Evolutionary conservation across 176 grass and related monocot species (phyloP), one percentile per base, ranked within the genome.

Genomic region (Cenchrus americanus): DNA sequence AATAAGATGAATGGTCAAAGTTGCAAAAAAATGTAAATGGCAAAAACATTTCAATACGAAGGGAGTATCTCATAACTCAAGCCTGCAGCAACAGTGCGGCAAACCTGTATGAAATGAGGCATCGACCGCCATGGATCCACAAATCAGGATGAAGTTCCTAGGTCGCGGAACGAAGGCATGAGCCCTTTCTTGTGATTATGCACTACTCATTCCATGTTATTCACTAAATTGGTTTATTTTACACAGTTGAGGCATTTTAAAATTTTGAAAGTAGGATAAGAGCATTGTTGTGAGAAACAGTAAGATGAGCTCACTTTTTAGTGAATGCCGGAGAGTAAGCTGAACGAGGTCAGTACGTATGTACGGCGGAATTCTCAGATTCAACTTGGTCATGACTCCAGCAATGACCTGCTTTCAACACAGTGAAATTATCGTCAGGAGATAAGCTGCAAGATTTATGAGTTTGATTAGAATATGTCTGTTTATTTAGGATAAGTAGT

Each of bases 281-380:
- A 82, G 73, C 53, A 9, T 73, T 17, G 14, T 57, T 72, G 52
- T 1, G 26, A 58, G 19, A 86, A 76, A 81, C 62, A 32, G 62
- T 71, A 11, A 83, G 75, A 66, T 72, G 67, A 62, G 46, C 87
- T 66, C 90, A 98, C 96, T 98, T 93, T 69, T 98, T 61, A 94
- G 44, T 10, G 93, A 88, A 80, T 98, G 87, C 55, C 83, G 90
- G 55, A 98, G 83, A 89, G 61, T 91, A 84, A 95, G 63, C 61
- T 90, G 88, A 78, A 95, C 64, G 71, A 93, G 92, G 78, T 98
- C 96, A 86, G 81, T 90, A 64, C 69, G 96, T 68, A 98, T 87
- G 81, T 93, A 98, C 66, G 96, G 96, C 74, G 96, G 93, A 52
- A 98, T 95, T 24, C 59, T 57, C 22, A 95, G 52, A 88, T 85